Percentiles rank a stretch among this genome's conserved stretches.
Conservation (phyloP, 768 basidiomycete genomes). For the Scleroderma bovista region DNA sequence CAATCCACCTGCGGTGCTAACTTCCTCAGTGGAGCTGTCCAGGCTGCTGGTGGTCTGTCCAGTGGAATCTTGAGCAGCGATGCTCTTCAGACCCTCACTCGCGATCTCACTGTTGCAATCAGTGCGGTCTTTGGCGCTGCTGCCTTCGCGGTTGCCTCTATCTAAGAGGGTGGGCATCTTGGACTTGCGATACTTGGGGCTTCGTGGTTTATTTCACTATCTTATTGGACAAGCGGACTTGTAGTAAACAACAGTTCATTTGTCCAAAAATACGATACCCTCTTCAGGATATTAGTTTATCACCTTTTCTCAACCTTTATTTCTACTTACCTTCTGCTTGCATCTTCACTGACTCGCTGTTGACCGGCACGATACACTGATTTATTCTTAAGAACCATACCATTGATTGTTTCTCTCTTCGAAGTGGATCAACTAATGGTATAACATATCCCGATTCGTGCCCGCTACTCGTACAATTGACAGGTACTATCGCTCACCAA, state of each 20-base stretch:
- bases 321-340: background rate
- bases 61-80: constrained; percentile 29
- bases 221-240: background rate
- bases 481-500: too few relatives aligned
- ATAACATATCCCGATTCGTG: too few relatives aligned
- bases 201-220: background rate
- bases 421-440: too few relatives aligned
- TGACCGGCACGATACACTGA: background rate
- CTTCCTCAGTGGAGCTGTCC: constrained; percentile 65
- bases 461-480: too few relatives aligned
- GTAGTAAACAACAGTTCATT: background rate
- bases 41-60: constrained; percentile 61
- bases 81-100: constrained; percentile 19
- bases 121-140: constrained; percentile 30
- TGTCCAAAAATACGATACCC: background rate
- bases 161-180: background rate
- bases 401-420: background rate
- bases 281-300: background rate
- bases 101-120: constrained; percentile 24
- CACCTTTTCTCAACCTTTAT: background rate
- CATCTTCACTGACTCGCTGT: background rate
- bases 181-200: background rate
- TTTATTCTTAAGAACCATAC: background rate
- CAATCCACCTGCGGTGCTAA: constrained; percentile 56
- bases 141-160: constrained; percentile 26